Percentiles rank a stretch among this genome's conserved stretches.
phyloP scores from a whole-genome alignment of 371 early-diverging fungal genomes.

The Mucor racemosus region DNA sequence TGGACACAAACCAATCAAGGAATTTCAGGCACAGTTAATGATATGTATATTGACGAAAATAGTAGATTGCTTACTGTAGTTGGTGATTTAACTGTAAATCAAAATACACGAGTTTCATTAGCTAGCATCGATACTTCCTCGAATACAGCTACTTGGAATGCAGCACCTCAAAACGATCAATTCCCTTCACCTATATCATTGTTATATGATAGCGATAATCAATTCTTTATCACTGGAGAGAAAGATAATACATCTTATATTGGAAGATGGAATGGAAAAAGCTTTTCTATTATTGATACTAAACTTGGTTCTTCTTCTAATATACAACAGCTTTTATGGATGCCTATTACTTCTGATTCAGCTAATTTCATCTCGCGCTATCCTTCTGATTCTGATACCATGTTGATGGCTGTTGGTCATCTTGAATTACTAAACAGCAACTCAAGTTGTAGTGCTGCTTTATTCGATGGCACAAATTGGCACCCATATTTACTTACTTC shows the following conservation, averaged over 20 bases:
- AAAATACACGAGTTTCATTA: neutral
- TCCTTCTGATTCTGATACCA: conserved; percentile 32
- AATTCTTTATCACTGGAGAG: conserved; percentile 14
- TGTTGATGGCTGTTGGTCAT: conserved; percentile 60
- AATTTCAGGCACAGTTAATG: conserved; percentile 19
- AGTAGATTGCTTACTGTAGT: conserved; percentile 23
- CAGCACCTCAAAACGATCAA: neutral
- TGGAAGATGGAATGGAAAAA: conserved; percentile 16
- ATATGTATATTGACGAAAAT: conserved; percentile 11
- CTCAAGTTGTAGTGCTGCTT: conserved; percentile 61
- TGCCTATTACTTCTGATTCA: conserved; percentile 32
- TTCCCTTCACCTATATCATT: neutral
- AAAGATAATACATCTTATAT: neutral
- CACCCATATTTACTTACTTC: conserved; percentile 64
- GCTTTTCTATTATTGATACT: neutral
- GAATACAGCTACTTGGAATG: neutral
- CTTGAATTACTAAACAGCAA: conserved; percentile 39
- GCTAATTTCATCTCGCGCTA: conserved; percentile 23
- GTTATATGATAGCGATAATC: conserved; percentile 14
- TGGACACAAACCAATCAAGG: conserved; percentile 39
- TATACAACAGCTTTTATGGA: conserved; percentile 35
- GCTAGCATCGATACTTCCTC: conserved; percentile 12
- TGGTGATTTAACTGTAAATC: conserved; percentile 37
- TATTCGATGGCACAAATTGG: conserved; percentile 69
- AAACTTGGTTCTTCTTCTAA: conserved; percentile 7